A percentile compares a stretch with the other conserved stretches of the same genome.
Conservation (phyloP, 192 early-diverging fungal species). For the Jimgerdemannia lactiflua region DNA sequence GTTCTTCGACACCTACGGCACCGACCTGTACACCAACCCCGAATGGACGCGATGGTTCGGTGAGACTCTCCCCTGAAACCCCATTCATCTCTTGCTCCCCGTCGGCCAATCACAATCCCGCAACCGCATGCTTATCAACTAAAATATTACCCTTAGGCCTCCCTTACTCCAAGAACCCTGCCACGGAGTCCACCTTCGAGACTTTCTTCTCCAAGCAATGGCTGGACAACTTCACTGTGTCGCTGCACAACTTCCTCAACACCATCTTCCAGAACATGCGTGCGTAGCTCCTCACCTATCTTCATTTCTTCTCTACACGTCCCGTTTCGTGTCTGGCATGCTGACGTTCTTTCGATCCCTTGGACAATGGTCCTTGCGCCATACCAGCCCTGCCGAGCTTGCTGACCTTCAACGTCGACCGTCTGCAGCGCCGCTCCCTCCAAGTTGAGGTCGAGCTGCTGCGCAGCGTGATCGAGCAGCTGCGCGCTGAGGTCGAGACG, state of each 20-base stretch:
- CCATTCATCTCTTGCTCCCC: neutral
- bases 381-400: slow-evolving; percentile 49
- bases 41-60: slow-evolving; percentile 69
- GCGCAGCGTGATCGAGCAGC: slow-evolving; percentile 29
- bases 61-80: slow-evolving; percentile 10
- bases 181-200: slow-evolving; percentile 53
- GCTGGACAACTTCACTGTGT: slow-evolving; percentile 58
- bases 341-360: too few relatives aligned
- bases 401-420: slow-evolving; percentile 52
- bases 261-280: slow-evolving; percentile 66
- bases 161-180: slow-evolving; percentile 56
- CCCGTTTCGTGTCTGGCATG: too few relatives aligned
- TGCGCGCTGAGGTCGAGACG: slow-evolving; percentile 8
- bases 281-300: slow-evolving; percentile 22
- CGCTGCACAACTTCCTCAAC: slow-evolving; percentile 59
- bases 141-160: slow-evolving; percentile 30
- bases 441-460: slow-evolving; percentile 33
- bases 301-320: neutral
- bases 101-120: neutral
- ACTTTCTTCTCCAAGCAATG: slow-evolving; percentile 60
- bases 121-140: too few relatives aligned
- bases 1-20: slow-evolving; percentile 57
- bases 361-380: too few relatives aligned
- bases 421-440: slow-evolving; percentile 35
- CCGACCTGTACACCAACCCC: slow-evolving; percentile 49